Evolutionary conservation across 1,139 yeast genomes (phyloP), one percentile per base, ranked within the genome.

Genomic region (Saccharomyces uvarum): DNA sequence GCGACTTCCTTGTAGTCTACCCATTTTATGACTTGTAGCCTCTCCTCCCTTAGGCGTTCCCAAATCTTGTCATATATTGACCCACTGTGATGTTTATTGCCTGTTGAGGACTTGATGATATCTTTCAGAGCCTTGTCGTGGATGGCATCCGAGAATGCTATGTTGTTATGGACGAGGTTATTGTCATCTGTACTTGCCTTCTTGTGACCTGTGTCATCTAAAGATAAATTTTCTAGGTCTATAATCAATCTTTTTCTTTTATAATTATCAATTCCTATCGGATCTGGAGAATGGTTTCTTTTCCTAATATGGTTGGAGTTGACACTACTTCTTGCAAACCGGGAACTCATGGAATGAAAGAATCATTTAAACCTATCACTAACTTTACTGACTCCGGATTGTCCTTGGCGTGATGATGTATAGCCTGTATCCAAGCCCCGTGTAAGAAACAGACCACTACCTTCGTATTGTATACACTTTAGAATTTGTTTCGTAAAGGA

Each of bases 161-260:
- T 38, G 19, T 19, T 38, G 24, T 19, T 38, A 16, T 38, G 24
- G 9, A 38, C 11, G 5, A 16, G 44, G 19, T 38, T 38, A 24
- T 2, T 50, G 3, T 53, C 33, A 6, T 50, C 50, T 27, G 47
- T 24, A 19, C 51, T 50, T 28, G 13, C 24, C 3, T 19, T 38
- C 38, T 52, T 42, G 51, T 41, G 8, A 47, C 55, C 27, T 53
- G 41, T 28, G 26, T 61, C 62, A 26, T 53, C 48, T n/a, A 66
- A 49, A n/a, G 62, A 58, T 29, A 68, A 51, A 28, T 59, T 65
- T 38, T 64, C 68, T 33, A 68, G 58, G 57, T 68, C 72, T 32
- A 59, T 59, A 9, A 68, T 56, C 32, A 68, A 54, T 48, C 63
- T 54, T 33, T 60, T 64, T 42, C 66, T 61, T 56, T 68, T 68